Conservation (phyloP, 192 early-diverging fungal species). For the Rhizoclosmatium globosum region DNA sequence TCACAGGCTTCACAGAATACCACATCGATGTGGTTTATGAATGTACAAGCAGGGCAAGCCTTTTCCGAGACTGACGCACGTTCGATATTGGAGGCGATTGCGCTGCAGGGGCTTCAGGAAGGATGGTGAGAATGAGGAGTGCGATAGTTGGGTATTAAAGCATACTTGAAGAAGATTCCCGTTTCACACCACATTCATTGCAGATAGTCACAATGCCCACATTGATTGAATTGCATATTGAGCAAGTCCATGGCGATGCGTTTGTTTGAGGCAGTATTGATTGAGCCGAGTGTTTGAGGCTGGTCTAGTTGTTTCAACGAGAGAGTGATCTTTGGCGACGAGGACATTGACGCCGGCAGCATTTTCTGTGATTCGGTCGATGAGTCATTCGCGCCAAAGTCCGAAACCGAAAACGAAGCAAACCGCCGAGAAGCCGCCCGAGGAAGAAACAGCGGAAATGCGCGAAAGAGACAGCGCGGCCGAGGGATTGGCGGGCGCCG, state of each 20-base stretch:
- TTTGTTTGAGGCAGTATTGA: conserved; percentile 11
- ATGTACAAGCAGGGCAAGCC: conserved; percentile 84
- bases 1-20: conserved; percentile 87
- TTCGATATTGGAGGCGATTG: too few species aligned
- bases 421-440: conserved; percentile 27
- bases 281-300: conserved; percentile 3
- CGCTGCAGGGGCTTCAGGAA: too few species aligned
- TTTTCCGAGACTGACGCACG: conserved; percentile 32
- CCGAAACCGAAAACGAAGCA: neutral
- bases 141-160: neutral
- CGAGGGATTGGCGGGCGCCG: neutral
- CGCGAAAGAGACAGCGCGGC: conserved; percentile 26
- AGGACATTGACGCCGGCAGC: conserved; percentile 18
- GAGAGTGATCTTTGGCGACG: conserved; percentile 74
- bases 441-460: conserved; percentile 22
- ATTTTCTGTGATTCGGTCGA: neutral
- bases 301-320: conserved; percentile 34
- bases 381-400: too few species aligned
- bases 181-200: conserved; percentile 41
- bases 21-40: conserved; percentile 86
- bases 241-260: conserved; percentile 40
- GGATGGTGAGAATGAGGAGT: too few species aligned
- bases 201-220: neutral
- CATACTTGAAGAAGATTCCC: neutral
- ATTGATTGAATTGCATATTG: conserved; percentile 45